Base-by-base conservation (phyloP, 2,329 filamentous ascomycete species). In the Didymosphaeria variabile region DNA sequence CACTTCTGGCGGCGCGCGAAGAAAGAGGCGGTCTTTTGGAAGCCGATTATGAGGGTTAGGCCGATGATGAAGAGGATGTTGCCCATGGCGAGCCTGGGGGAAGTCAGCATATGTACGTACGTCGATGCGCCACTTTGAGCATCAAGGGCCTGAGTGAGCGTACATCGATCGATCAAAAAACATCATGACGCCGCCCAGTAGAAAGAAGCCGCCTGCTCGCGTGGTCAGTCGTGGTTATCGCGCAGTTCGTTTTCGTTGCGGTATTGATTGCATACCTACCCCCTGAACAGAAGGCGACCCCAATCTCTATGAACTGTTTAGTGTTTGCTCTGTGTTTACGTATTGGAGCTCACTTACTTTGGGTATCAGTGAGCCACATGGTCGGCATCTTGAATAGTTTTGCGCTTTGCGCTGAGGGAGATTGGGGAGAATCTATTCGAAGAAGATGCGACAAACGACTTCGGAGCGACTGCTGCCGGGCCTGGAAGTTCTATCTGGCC, bases 151-250 rank as follows among this genome's bases (percentile, higher is more conserved):
- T 2, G 29, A 77, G 73, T 86, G 94, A 50, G 55, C 89, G 75
- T 84, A 94, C 92, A 98, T 94, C 74, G 95, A 92, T 67, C 95
- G 89, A 81, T 99, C 95, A 83, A 99, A 99, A 84, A 99, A 98
- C 81, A 99, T 87, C 81, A 99, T 86, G 10, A 99, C 92, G 63
- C 95, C 95, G 75, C 93, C 92, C 76, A 97, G 87, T 59, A 99
- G 88, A 85, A 99, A 99, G 84, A 98, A 90, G 68, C 91, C 93
- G 79, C 94, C 94, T 97, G 77, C 45, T 57, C 50, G 58, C 52
- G 55, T 53, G 47, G 38, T 68, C 68, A 72, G 59, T 64, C 62
- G 57, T 59, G 66, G 72, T 64, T 47, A 46, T 56, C 62, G 52
- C 55, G 29, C 57, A 5, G 3, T 15, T 15, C 15, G 29, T 46